phyloP scores from a whole-genome alignment of 2,329 filamentous ascomycete genomes.

The Pseudopithomyces maydicus region DNA sequence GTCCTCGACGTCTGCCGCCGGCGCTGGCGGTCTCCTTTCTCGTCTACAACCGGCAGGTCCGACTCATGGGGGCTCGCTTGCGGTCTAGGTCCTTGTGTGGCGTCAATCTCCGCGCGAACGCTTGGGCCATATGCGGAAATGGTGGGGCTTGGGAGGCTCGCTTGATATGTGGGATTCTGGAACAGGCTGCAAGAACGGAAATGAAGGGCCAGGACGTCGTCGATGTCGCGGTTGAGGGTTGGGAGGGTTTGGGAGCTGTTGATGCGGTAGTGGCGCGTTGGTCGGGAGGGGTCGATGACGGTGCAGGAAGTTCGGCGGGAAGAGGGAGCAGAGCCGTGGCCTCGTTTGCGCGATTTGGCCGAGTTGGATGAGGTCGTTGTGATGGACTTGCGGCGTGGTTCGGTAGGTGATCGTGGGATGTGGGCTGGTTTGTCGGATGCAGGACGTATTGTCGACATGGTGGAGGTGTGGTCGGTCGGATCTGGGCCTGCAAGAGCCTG shows the following conservation, averaged over 20 bases:
- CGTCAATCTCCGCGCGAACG: slow-evolving; percentile 4
- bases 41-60: slow-evolving; percentile 13
- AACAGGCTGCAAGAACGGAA: slow-evolving; percentile 46
- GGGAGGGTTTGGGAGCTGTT: slow-evolving; percentile 37
- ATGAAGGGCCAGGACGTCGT: slow-evolving; percentile 47
- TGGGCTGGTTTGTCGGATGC: slow-evolving; percentile 29
- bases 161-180: slow-evolving; percentile 35
- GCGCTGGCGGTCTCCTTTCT: slow-evolving; percentile 27
- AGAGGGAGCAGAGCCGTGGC: slow-evolving; percentile 39
- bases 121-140: slow-evolving; percentile 24
- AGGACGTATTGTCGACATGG: slow-evolving; percentile 22
- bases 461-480: slow-evolving; percentile 9
- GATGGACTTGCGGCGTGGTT: slow-evolving; percentile 31
- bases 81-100: slow-evolving; percentile 7
- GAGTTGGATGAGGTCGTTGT: slow-evolving; percentile 38
- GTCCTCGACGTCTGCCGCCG: slow-evolving; percentile 16
- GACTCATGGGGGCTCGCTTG: neutral
- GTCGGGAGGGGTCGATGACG: slow-evolving; percentile 39
- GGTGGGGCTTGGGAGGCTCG: slow-evolving; percentile 26
- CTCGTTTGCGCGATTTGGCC: slow-evolving; percentile 31
- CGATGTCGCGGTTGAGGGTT: slow-evolving; percentile 37
- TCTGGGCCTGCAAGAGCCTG: slow-evolving; percentile 11
- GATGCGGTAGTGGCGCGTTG: slow-evolving; percentile 41
- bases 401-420: slow-evolving; percentile 14
- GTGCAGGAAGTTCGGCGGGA: slow-evolving; percentile 43